A percentile compares a stretch with the other conserved stretches of the same genome.
Conservation (phyloP, 208 protist genomes). For the Leishmania martiniquensis region DNA sequence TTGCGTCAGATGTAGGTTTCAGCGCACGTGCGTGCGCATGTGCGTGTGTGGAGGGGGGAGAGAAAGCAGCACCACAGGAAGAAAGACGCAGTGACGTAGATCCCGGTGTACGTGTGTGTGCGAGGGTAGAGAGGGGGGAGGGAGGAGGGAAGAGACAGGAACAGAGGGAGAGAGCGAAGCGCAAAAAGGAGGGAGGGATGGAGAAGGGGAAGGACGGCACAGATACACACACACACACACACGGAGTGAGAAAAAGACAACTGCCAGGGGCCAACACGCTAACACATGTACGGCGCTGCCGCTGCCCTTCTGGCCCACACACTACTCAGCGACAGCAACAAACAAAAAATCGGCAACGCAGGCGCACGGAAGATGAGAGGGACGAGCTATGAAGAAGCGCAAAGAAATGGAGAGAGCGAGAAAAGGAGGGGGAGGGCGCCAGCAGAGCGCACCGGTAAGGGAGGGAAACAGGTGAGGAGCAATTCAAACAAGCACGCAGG, state of each 20-base stretch:
- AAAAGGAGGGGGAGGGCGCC: neutral
- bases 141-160: no score
- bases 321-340: neutral
- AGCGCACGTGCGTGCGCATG: neutral
- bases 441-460: neutral
- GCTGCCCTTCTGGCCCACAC: neutral
- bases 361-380: neutral
- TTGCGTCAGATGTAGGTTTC: no score
- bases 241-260: neutral
- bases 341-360: neutral
- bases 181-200: neutral
- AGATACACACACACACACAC: conserved; percentile 1
- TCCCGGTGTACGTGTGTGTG: neutral
- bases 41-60: neutral
- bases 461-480: neutral
- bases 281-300: neutral
- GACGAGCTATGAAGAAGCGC: neutral
- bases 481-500: neutral
- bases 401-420: neutral
- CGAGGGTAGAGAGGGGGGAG: neutral
- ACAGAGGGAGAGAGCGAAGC: neutral
- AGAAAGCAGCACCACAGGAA: neutral
- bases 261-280: neutral
- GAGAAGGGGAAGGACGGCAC: neutral
- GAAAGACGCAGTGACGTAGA: neutral